Base-by-base conservation (phyloP, 306 rosid species). In the Fragaria nilgerrensis region DNA sequence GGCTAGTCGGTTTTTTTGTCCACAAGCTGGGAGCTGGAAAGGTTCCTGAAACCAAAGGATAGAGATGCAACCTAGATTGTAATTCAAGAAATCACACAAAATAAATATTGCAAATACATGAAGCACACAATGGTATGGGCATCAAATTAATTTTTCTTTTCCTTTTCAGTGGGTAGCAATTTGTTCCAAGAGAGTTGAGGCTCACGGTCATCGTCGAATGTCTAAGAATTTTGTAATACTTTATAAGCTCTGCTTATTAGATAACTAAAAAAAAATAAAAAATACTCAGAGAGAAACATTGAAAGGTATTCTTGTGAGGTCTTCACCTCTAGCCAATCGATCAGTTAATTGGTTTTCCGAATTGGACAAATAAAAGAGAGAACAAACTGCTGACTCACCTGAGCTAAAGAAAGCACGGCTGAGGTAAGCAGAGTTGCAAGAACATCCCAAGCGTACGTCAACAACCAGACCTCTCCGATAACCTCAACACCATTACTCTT, bases 391-490 rank as follows among this genome's bases (percentile, higher is more conserved):
- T 29, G 55, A 16, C 84, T 72, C 39, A 82, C 89, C 44, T 61
- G 83, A 49, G 81, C 4, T 16, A 56, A 41, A 59, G 72, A 73
- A 11, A 76, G 75, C 69, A 78, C 37, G 43, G 77, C 80, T 29
- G 74, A 74, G 78, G 80, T 68, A n/a, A 85, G 79, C 80, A 86
- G 56, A 27, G 80, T 50, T 1, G 76, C 67, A 25, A 78, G 47
- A 65, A 73, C 59, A 27, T 65, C 74, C 59, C 70, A 49, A 23
- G 89, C 82, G 79, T 74, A 80, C 76, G 83, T 78, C 75, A 68
- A 87, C 80, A 63, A 61, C 70, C 13, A 66, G 25, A 74, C 74
- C 58, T 71, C 81, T 73, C 70, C 66, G 45, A 63, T 45, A 44
- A 27, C 27, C 20, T 34, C 39, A 13, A 16, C 69, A 36, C 41